Base-by-base conservation (phyloP, 805 yeast genomes). In the Candida awuae region DNA sequence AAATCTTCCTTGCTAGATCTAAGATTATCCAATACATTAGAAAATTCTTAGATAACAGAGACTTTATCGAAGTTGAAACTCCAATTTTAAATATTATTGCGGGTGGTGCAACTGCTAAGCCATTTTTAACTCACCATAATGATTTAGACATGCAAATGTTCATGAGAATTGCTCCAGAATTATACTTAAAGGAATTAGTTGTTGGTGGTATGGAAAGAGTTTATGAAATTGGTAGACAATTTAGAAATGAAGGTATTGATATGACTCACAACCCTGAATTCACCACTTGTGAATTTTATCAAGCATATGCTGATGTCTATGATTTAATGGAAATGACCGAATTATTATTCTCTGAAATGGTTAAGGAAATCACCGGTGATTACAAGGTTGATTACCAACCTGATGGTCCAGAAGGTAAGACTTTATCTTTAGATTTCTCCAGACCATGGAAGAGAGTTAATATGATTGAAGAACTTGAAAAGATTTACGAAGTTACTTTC, bases 71-170 rank as follows among this genome's bases (percentile, higher is more conserved):
- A 71, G 98, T 90, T 48, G 97, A 92, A 71, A 90, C 98, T 46
- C 98, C 98, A 58, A 92, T 90, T 83, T 81, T 90, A 92, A 92
- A 92, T 69, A 84, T 86, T 50, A 88, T 92, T 66, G 97, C 97
- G 44, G 97, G 97, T 63, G 98, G 98, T 69, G 98, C 98, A 52
- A 92, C 97, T 47, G 98, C 98, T 53, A 90, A 87, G 70, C 98
- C 98, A 31, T 90, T 90, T 65, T 70, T 84, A 52, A 92, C 97
- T 40, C 97, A 92, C 62, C 97, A 90, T 70, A 92, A 90, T 60
- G 97, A 92, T 59, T 77, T 92, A 62, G 80, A 85, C 68, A 80
- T 92, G 86, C 92, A 90, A 57, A 83, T 90, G 84, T 90, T 67
- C 71, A 83, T 90, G 95, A 84, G 98, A 75, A 81, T 90, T 67